A percentile compares a stretch with the other conserved stretches of the same genome.
These are phyloP conservation scores for Acer campestre DNA, from an alignment of 345 rosid genomes.

Conservation along the genomic window DNA sequence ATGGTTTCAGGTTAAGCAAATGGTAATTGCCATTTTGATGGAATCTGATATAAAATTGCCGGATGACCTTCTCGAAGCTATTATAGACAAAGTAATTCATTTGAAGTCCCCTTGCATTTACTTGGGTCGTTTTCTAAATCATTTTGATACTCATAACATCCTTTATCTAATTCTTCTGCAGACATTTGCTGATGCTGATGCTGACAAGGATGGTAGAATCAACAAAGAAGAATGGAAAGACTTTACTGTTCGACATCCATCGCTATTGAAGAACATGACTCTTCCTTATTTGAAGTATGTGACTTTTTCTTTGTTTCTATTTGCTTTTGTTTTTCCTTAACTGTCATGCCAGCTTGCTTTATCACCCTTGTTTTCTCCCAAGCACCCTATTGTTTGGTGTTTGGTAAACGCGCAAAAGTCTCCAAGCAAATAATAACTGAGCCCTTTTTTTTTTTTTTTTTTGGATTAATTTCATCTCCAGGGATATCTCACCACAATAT, in stretches of 20 bases:
- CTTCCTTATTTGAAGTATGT: slow-evolving; percentile 71
- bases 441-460: neutral
- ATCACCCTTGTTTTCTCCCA: neutral
- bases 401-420: neutral
- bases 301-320: slow-evolving; percentile 8
- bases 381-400: neutral
- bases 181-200: slow-evolving; percentile 83
- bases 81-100: slow-evolving; percentile 58
- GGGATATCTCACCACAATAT: slow-evolving; percentile 67
- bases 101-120: slow-evolving; percentile 2
- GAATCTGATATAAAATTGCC: slow-evolving; percentile 65
- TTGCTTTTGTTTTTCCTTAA: neutral
- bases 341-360: neutral
- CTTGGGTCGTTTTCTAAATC: neutral
- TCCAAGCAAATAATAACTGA: neutral
- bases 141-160: slow-evolving; percentile 1
- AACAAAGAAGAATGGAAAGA: slow-evolving; percentile 65
- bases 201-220: slow-evolving; percentile 69
- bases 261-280: slow-evolving; percentile 76
- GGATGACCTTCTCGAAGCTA: slow-evolving; percentile 61
- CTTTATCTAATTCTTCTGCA: slow-evolving; percentile 27
- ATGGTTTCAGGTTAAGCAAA: slow-evolving; percentile 70
- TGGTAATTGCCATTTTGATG: slow-evolving; percentile 71
- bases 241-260: slow-evolving; percentile 56
- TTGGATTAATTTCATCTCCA: slow-evolving; percentile 25